These are phyloP conservation scores for Austroboletus eburneus DNA, from an alignment of 768 basidiomycete species.

Conservation along the genomic window DNA sequence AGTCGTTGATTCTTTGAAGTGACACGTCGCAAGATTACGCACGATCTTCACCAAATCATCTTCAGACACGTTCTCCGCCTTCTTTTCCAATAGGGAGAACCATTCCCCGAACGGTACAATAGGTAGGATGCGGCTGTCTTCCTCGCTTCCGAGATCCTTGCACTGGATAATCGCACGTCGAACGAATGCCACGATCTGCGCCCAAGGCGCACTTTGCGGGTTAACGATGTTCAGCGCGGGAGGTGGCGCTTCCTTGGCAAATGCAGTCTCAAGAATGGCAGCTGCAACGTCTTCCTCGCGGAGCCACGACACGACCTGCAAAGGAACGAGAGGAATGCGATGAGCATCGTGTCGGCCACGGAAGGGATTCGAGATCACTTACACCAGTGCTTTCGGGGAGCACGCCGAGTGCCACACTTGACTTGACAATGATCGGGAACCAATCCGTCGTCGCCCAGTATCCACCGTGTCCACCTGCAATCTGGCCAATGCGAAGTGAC, in stretches of 20 bases:
- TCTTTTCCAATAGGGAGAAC: slow-evolving; percentile 26
- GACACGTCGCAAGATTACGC: neutral
- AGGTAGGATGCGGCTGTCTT: no score
- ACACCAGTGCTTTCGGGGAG: slow-evolving; percentile 32
- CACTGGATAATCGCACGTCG: slow-evolving; percentile 12
- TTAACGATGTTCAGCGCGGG: slow-evolving; percentile 36
- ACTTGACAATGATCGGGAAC: slow-evolving; percentile 34
- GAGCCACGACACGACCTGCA: slow-evolving; percentile 33
- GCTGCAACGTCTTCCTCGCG: slow-evolving; percentile 33
- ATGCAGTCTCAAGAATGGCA: slow-evolving; percentile 32
- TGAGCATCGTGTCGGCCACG: slow-evolving; percentile 2
- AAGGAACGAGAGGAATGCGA: neutral
- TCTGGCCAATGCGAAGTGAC: slow-evolving; percentile 34
- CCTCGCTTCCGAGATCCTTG: slow-evolving; percentile 5
- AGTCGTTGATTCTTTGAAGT: no score
- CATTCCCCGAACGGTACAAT: slow-evolving; percentile 27
- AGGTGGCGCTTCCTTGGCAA: slow-evolving; percentile 15
- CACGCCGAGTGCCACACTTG: slow-evolving; percentile 23
- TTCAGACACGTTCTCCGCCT: slow-evolving; percentile 14
- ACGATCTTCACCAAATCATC: slow-evolving; percentile 3
- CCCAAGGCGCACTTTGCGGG: slow-evolving; percentile 34
- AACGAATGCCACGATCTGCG: slow-evolving; percentile 23
- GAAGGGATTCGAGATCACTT: slow-evolving; percentile 19
- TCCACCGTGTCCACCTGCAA: slow-evolving; percentile 31
- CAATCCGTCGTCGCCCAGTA: slow-evolving; percentile 34